phyloP scores from a whole-genome alignment of 352 stramenopile genomes.

The Phytophthora sansomeana region DNA sequence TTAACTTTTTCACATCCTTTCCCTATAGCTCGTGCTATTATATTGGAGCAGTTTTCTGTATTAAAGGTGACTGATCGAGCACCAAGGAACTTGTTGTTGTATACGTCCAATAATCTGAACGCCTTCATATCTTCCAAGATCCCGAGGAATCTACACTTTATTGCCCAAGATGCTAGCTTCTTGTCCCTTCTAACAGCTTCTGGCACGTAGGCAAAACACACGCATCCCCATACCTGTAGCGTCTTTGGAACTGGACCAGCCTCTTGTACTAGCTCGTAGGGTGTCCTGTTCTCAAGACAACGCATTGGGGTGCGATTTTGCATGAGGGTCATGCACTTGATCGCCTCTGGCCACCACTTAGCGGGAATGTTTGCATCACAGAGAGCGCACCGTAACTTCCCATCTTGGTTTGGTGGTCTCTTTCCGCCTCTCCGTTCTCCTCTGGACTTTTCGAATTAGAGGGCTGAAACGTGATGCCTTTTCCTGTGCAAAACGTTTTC shows the following conservation, averaged over 20 bases:
- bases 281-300: neutral
- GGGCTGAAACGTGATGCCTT: neutral
- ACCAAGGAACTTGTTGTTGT: slow-evolving; percentile 11
- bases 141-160: slow-evolving; percentile 4
- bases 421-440: neutral
- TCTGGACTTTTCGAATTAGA: neutral
- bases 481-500: neutral
- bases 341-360: slow-evolving; percentile 4
- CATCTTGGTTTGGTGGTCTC: neutral
- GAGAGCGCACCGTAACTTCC: neutral
- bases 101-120: neutral
- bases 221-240: neutral
- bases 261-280: slow-evolving; percentile 4
- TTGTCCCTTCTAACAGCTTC: neutral
- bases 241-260: neutral
- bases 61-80: too few relatives aligned
- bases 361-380: neutral
- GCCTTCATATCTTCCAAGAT: slow-evolving; percentile 7
- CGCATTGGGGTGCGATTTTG: slow-evolving; percentile 8
- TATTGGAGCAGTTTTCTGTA: too few relatives aligned
- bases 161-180: slow-evolving; percentile 3
- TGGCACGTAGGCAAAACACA: slow-evolving; percentile 11
- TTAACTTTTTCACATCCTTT: too few relatives aligned
- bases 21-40: too few relatives aligned
- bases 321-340: slow-evolving; percentile 1